Evolutionary conservation across 192 early-diverging fungal genomes (phyloP).

Genomic region (Backusella tuberculispora): DNA sequence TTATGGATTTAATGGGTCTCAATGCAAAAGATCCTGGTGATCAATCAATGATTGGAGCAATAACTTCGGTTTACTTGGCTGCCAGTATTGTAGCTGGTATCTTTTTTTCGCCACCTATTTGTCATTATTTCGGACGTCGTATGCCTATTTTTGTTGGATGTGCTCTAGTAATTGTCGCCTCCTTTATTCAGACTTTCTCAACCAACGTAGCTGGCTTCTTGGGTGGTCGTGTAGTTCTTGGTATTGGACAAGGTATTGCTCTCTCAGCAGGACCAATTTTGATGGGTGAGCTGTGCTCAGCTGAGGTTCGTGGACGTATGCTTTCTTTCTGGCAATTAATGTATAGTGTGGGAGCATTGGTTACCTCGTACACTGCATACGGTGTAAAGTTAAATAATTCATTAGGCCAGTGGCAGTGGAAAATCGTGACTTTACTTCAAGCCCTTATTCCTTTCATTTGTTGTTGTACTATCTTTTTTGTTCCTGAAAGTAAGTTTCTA

Average conservation of each 20-base stretch:
- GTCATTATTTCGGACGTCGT: slow-evolving; percentile 29
- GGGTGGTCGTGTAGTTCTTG: slow-evolving; percentile 27
- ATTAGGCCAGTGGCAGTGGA: slow-evolving; percentile 32
- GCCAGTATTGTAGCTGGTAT: slow-evolving; percentile 30
- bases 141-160: slow-evolving; percentile 30
- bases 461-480: slow-evolving; percentile 24
- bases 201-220: slow-evolving; percentile 32
- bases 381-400: not conserved
- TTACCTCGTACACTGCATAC: slow-evolving; percentile 28
- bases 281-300: slow-evolving; percentile 28
- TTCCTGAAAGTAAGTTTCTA: slow-evolving; percentile 21
- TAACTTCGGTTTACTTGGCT: slow-evolving; percentile 23
- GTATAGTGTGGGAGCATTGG: slow-evolving; percentile 31
- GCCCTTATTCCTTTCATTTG: slow-evolving; percentile 7
- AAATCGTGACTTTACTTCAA: slow-evolving; percentile 24
- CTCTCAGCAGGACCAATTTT: slow-evolving; percentile 30
- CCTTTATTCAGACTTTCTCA: slow-evolving; percentile 26
- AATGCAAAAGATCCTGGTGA: not conserved
- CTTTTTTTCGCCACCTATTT: slow-evolving; percentile 26
- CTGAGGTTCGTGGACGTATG: slow-evolving; percentile 35
- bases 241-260: slow-evolving; percentile 28
- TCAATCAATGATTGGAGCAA: slow-evolving; percentile 24
- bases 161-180: slow-evolving; percentile 6
- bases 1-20: slow-evolving; percentile 20
- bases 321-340: slow-evolving; percentile 34